These are phyloP conservation scores for Kodamaea restingae DNA, from an alignment of 805 yeast genomes.

Conservation along the genomic window DNA sequence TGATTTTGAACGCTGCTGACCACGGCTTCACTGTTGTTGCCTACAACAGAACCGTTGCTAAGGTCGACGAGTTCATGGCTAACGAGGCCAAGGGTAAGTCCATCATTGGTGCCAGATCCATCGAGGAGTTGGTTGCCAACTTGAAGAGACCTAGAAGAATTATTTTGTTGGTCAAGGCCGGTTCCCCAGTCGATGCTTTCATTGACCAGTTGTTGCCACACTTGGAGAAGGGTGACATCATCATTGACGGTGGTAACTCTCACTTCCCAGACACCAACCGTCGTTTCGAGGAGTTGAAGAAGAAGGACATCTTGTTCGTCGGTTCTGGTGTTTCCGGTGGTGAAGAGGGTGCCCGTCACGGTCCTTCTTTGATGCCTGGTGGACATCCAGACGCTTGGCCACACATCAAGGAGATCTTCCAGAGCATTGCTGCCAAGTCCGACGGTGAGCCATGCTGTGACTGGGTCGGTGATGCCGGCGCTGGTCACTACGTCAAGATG, in stretches of 20 bases:
- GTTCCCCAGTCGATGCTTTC: slow-evolving; percentile 88
- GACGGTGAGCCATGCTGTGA: slow-evolving; percentile 99
- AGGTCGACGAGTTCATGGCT: slow-evolving; percentile 89
- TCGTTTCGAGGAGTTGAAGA: slow-evolving; percentile 84
- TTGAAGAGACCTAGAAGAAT: slow-evolving; percentile 97
- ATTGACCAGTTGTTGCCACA: slow-evolving; percentile 83
- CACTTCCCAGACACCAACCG: slow-evolving; percentile 99
- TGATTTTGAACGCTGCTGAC: slow-evolving; percentile 96
- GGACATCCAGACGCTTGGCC: slow-evolving; percentile 99
- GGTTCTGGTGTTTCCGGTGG: slow-evolving; percentile 99
- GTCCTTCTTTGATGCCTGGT: slow-evolving; percentile 99
- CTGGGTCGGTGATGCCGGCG: slow-evolving; percentile 99
- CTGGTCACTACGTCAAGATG: slow-evolving; percentile 99
- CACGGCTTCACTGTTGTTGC: slow-evolving; percentile 98
- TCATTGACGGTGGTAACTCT: slow-evolving; percentile 99
- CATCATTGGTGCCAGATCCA: slow-evolving; percentile 91
- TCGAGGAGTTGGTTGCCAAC: slow-evolving; percentile 80
- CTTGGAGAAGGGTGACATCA: slow-evolving; percentile 95
- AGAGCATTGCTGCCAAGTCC: slow-evolving; percentile 89
- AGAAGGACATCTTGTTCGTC: slow-evolving; percentile 84
- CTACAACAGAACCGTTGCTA: slow-evolving; percentile 94
- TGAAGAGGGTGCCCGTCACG: slow-evolving; percentile 99
- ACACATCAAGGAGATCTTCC: slow-evolving; percentile 94
- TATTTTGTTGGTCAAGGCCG: slow-evolving; percentile 93
- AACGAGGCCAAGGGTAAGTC: slow-evolving; percentile 98